Evolutionary conservation across 106 monocot species (phyloP), one percentile per base, ranked within the genome.

Genomic region (Dioscorea zingiberensis): DNA sequence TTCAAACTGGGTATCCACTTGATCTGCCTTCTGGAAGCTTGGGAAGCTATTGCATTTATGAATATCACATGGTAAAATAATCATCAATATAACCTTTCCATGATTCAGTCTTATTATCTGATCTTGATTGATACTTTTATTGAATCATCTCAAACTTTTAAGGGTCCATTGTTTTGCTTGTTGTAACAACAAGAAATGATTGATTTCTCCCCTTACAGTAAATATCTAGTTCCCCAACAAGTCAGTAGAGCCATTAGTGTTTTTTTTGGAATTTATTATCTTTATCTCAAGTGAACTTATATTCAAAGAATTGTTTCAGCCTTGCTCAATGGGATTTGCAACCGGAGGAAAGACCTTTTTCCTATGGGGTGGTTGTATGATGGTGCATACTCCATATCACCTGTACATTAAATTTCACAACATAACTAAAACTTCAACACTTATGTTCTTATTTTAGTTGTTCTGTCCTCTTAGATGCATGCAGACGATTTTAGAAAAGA

Each of bases 291-390:
- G 1, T 38, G 38, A 38, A 38, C 0, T 38, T 38, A 72, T n/a
- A 26, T 22, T 58, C 49, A 68, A 53, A 16, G 22, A 19, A 55
- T 72, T 2, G 72, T 66, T 74, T 69, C 91, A 97, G 97, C 97
- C 97, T 73, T 97, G 97, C 71, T 97, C 97, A 5, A 97, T 97
- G 83, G 97, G 97, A 71, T 97, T 97, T 82, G 97, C 97, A 26
- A 97, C 97, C 71, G 97, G 97, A 67, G 97, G 97, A 46, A 92
- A 84, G 64, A 97, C 97, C 30, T 92, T 97, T 81, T 97, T 97
- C 60, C 54, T 97, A 14, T 97, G 97, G 97, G 97, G 97, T 68
- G 97, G 97, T 45, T 97, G 97, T 58, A 97, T 97, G 97, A 97
- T 97, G 97, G 97, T 97, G 74, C 76, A 68, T 38, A 10, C 9